Percentiles rank a stretch among this genome's conserved stretches.
Conservation (phyloP, 352 stramenopile genomes). For the Phytopythium ostracodes region DNA sequence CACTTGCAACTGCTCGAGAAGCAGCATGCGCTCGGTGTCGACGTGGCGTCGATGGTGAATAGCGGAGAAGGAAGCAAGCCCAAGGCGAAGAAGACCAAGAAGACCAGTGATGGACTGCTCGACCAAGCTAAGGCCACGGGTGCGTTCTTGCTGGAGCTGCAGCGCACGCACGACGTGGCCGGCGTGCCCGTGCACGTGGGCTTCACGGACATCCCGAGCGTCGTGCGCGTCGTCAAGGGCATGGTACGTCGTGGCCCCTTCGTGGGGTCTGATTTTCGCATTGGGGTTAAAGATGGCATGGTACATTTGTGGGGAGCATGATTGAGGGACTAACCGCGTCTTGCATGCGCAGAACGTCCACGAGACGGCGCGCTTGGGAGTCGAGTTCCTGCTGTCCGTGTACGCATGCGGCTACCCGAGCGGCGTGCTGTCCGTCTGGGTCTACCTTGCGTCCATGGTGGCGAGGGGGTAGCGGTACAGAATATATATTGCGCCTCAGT, state of each 20-base stretch:
- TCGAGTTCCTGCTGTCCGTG: conserved; percentile 90
- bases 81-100: conserved; percentile 13
- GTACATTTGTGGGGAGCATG: conserved; percentile 4
- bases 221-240: conserved; percentile 81
- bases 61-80: not conserved
- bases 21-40: conserved; percentile 10
- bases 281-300: not conserved
- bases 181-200: conserved; percentile 84
- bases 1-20: conserved; percentile 74
- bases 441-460: conserved; percentile 85
- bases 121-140: conserved; percentile 8
- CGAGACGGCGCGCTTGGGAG: conserved; percentile 70
- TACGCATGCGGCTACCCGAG: conserved; percentile 85
- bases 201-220: conserved; percentile 82
- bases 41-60: conserved; percentile 1
- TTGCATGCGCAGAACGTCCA: conserved; percentile 77
- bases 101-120: not conserved
- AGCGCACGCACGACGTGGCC: conserved; percentile 48
- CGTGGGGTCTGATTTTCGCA: too few relatives aligned
- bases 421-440: conserved; percentile 89
- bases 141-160: conserved; percentile 24
- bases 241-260: conserved; percentile 57
- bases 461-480: not conserved
- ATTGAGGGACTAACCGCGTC: conserved; percentile 6
- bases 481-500: conserved; percentile 17